phyloP scores from a whole-genome alignment of 768 basidiomycete species.

The Paxillus rubicundulus region DNA sequence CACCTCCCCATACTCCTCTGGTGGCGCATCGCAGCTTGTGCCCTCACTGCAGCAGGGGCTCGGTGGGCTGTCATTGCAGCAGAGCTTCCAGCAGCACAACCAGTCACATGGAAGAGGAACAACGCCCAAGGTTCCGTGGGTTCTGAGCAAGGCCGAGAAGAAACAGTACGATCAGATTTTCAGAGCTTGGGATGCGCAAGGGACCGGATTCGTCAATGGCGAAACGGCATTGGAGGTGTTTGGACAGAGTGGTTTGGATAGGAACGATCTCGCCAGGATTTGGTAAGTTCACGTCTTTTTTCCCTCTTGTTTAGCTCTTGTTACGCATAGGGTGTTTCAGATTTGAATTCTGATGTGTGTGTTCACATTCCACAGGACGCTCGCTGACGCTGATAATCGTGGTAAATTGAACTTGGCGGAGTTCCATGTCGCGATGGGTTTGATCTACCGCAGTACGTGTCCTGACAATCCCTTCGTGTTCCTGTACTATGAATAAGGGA shows the following conservation, averaged over 20 bases:
- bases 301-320: background rate
- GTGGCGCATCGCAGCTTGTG: conserved; percentile 62
- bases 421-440: conserved; percentile 97
- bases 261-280: conserved; percentile 88
- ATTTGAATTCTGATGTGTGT: background rate
- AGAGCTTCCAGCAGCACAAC: conserved; percentile 86
- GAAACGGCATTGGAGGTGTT: conserved; percentile 88
- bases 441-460: conserved; percentile 90
- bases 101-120: conserved; percentile 65
- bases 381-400: conserved; percentile 90
- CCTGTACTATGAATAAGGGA: background rate
- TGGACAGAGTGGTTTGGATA: conserved; percentile 84
- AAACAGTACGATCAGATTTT: conserved; percentile 97
- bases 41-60: conserved; percentile 52
- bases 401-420: conserved; percentile 95
- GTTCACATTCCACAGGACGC: conserved; percentile 53
- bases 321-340: background rate
- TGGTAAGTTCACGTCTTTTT: conserved; percentile 56
- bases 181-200: conserved; percentile 87
- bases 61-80: conserved; percentile 62
- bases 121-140: conserved; percentile 79
- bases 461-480: background rate
- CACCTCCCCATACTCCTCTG: conserved; percentile 56
- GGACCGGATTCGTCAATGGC: conserved; percentile 84
- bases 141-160: conserved; percentile 84